Percentiles rank a stretch among this genome's conserved stretches.
These are phyloP conservation scores for Croton laevigatus DNA, from an alignment of 441 rosid species.

Conservation along the genomic window DNA sequence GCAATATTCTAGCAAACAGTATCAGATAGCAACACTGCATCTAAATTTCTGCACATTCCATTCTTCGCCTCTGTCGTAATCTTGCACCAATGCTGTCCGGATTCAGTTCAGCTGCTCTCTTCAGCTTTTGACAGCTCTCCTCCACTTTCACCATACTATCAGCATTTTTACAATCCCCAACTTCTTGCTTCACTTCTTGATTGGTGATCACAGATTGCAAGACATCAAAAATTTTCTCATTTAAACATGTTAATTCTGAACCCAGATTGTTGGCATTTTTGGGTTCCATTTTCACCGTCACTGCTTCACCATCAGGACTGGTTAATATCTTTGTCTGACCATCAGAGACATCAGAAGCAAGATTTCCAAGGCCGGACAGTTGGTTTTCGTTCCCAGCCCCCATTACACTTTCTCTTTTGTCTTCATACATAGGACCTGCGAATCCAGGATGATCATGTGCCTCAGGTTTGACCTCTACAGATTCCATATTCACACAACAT, in stretches of 20 bases:
- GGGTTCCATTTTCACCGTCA: no score
- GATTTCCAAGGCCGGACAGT: conserved; percentile 12
- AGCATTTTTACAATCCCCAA: conserved; percentile 9
- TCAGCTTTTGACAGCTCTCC: conserved; percentile 20
- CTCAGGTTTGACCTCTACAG: conserved; percentile 21
- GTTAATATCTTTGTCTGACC: no score
- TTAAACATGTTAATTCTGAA: conserved; percentile 1
- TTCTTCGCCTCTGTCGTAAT: conserved; percentile 44
- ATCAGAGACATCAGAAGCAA: neutral
- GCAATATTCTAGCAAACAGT: no score
- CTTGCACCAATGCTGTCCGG: conserved; percentile 49
- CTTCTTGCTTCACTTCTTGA: conserved; percentile 11
- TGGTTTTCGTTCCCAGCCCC: conserved; percentile 23
- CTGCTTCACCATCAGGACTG: conserved; percentile 27
- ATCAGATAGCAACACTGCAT: no score
- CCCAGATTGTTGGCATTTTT: neutral
- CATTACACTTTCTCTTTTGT: conserved; percentile 6
- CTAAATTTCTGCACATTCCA: neutral
- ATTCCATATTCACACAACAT: conserved; percentile 15
- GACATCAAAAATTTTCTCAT: conserved; percentile 14
- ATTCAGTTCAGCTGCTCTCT: conserved; percentile 22
- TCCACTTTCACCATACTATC: neutral
- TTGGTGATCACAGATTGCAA: conserved; percentile 2
- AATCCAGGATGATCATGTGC: conserved; percentile 22
- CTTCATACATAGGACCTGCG: conserved; percentile 20